Percentiles rank a stretch among this genome's conserved stretches.
These are phyloP conservation scores for Geranium brycei DNA, from an alignment of 345 rosid species.

Conservation along the genomic window DNA sequence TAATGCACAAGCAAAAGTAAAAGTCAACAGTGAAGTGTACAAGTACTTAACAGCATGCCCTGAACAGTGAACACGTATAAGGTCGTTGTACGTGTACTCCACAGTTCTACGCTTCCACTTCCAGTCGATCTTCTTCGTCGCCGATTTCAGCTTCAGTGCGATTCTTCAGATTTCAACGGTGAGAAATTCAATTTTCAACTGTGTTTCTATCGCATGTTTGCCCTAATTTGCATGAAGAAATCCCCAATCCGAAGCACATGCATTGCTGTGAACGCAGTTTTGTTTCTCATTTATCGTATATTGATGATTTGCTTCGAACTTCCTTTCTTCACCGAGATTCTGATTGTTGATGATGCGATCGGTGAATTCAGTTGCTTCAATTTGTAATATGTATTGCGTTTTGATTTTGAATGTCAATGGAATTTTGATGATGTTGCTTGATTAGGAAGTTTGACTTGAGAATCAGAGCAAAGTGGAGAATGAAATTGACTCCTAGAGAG, in stretches of 20 bases:
- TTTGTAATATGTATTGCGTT: not conserved
- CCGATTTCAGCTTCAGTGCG: not conserved
- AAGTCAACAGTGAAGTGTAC: not conserved
- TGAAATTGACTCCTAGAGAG: slow-evolving; percentile 74
- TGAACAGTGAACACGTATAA: not conserved
- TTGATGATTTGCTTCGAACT: not conserved
- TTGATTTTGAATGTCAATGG: not conserved
- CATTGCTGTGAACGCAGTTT: too few species aligned
- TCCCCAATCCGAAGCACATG: too few species aligned
- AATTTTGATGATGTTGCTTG: not conserved
- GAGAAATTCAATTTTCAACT: not conserved
- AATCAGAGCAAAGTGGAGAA: slow-evolving; percentile 10
- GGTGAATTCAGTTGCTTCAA: not conserved
- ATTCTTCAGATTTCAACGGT: not conserved
- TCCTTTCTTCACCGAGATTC: not conserved
- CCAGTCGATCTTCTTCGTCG: not conserved
- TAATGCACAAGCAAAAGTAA: not conserved
- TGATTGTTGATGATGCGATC: not conserved
- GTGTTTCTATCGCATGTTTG: not conserved
- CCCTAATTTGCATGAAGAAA: not conserved
- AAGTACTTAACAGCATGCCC: not conserved
- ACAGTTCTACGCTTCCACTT: not conserved
- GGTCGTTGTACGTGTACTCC: not conserved
- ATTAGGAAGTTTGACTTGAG: slow-evolving; percentile 5
- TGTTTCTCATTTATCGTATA: too few species aligned